Percentiles rank a stretch among this genome's conserved stretches.
Conservation (phyloP, 2,329 filamentous ascomycete genomes). For the Calonectria pteridis region DNA sequence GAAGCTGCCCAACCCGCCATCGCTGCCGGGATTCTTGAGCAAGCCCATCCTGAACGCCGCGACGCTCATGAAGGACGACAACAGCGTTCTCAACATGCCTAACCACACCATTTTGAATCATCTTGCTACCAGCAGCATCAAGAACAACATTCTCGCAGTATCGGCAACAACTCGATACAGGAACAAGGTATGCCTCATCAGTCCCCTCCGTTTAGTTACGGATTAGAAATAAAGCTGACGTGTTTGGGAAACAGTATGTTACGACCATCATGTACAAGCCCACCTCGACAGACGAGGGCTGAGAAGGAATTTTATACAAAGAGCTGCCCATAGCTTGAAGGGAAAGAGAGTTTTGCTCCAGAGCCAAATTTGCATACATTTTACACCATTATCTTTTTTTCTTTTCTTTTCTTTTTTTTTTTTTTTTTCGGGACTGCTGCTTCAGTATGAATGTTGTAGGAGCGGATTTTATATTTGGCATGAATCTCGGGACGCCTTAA, state of each 20-base stretch:
- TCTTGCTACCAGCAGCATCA: conserved; percentile 96
- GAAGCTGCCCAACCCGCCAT: conserved; percentile 85
- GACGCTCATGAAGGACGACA: conserved; percentile 96
- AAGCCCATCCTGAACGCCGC: conserved; percentile 95
- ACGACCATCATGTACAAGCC: conserved; percentile 99
- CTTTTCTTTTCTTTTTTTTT: not conserved
- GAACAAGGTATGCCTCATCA: conserved; percentile 76
- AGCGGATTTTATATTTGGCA: not conserved
- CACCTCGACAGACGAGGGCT: conserved; percentile 69
- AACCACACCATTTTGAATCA: conserved; percentile 98
- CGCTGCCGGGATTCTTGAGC: conserved; percentile 88
- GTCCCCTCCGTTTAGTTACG: not conserved
- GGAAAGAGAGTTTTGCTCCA: not conserved
- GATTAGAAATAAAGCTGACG: conserved; percentile 25
- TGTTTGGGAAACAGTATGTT: conserved; percentile 76
- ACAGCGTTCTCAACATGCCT: conserved; percentile 95
- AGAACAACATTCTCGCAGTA: conserved; percentile 93
- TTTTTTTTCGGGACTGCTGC: not conserved
- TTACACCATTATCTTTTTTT: not conserved
- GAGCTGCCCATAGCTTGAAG: not conserved
- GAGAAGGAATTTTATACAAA: conserved; percentile 19
- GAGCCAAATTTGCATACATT: conserved; percentile 6
- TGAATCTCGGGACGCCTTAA: not conserved
- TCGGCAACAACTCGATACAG: conserved; percentile 98
- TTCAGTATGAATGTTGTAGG: not conserved